A percentile compares a stretch with the other conserved stretches of the same genome.
Conservation (phyloP, 768 basidiomycete species). For the Roridomyces roridus region DNA sequence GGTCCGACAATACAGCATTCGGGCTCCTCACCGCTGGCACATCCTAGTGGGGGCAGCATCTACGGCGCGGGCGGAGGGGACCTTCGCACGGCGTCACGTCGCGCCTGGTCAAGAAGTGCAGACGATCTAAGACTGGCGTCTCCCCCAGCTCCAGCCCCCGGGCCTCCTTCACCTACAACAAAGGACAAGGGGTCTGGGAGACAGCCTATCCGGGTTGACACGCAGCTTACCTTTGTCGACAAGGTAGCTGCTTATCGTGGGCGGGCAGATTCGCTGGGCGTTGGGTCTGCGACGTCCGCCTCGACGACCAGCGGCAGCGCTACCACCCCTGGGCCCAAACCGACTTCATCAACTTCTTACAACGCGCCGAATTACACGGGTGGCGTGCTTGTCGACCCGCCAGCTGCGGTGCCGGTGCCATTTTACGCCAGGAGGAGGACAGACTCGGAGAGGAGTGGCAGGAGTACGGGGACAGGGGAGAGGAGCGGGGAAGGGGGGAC, state of each 20-base stretch:
- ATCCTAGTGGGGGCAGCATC: slow-evolving; percentile 48
- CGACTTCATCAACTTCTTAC: no score
- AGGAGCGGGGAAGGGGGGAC: background rate
- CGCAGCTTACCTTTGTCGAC: slow-evolving; percentile 62
- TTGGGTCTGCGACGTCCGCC: no score
- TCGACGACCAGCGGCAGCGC: slow-evolving; percentile 41
- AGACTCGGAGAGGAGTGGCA: slow-evolving; percentile 20
- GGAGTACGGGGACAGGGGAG: background rate
- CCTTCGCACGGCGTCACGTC: slow-evolving; percentile 70
- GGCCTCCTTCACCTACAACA: background rate
- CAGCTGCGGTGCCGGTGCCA: slow-evolving; percentile 7
- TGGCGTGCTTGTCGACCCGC: slow-evolving; percentile 1
- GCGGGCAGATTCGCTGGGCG: slow-evolving; percentile 35
- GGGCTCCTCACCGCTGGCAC: slow-evolving; percentile 24
- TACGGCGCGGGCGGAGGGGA: slow-evolving; percentile 40
- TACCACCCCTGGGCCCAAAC: no score
- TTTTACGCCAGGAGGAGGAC: slow-evolving; percentile 20
- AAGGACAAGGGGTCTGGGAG: slow-evolving; percentile 1
- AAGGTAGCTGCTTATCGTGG: slow-evolving; percentile 69
- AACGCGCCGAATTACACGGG: slow-evolving; percentile 1
- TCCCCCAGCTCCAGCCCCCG: slow-evolving; percentile 29
- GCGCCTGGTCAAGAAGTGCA: slow-evolving; percentile 80
- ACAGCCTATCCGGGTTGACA: slow-evolving; percentile 36
- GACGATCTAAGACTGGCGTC: slow-evolving; percentile 74
- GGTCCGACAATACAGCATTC: background rate